A percentile compares a stretch with the other conserved stretches of the same genome.
These are phyloP conservation scores for Trichocladium antarcticum DNA, from an alignment of 495 filamentous ascomycete genomes.

Conservation along the genomic window DNA sequence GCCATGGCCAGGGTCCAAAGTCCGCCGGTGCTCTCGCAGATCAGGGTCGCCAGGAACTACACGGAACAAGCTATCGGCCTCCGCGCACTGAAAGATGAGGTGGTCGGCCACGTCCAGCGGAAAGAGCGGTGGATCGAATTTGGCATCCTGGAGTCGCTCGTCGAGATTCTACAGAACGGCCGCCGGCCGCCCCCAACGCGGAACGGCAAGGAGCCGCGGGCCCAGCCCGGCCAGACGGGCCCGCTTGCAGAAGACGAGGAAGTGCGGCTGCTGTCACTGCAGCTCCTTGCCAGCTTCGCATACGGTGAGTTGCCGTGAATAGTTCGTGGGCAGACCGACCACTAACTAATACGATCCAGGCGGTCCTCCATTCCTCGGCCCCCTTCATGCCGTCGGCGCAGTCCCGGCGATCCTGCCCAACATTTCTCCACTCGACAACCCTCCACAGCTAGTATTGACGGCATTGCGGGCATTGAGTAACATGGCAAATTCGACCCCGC, in stretches of 20 bases:
- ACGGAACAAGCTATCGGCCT: slow-evolving; percentile 54
- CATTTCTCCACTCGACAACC: slow-evolving; percentile 53
- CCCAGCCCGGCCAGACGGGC: slow-evolving; percentile 16
- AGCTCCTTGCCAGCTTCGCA: slow-evolving; percentile 72
- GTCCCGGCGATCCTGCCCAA: slow-evolving; percentile 57
- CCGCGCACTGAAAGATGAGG: slow-evolving; percentile 69
- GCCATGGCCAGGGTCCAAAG: slow-evolving; percentile 24
- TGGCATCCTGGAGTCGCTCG: slow-evolving; percentile 59
- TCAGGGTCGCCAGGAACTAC: slow-evolving; percentile 49
- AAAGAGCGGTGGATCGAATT: slow-evolving; percentile 64
- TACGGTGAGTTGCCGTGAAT: slow-evolving; percentile 47
- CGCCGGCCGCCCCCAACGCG: slow-evolving; percentile 21
- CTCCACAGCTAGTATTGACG: slow-evolving; percentile 54
- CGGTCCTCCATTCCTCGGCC: slow-evolving; percentile 64
- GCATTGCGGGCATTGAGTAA: slow-evolving; percentile 65
- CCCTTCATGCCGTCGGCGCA: slow-evolving; percentile 55
- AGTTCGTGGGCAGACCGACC: neutral
- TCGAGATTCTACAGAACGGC: slow-evolving; percentile 44
- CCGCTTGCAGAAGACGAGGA: slow-evolving; percentile 45
- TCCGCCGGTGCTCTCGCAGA: slow-evolving; percentile 47
- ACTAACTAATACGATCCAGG: slow-evolving; percentile 41
- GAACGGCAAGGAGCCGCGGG: slow-evolving; percentile 28
- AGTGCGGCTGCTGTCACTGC: slow-evolving; percentile 63
- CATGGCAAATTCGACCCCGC: slow-evolving; percentile 53
- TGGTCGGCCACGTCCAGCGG: slow-evolving; percentile 76